Percentiles rank a stretch among this genome's conserved stretches.
Conservation (phyloP, 352 stramenopile genomes). For the Phytophthora multivora region DNA sequence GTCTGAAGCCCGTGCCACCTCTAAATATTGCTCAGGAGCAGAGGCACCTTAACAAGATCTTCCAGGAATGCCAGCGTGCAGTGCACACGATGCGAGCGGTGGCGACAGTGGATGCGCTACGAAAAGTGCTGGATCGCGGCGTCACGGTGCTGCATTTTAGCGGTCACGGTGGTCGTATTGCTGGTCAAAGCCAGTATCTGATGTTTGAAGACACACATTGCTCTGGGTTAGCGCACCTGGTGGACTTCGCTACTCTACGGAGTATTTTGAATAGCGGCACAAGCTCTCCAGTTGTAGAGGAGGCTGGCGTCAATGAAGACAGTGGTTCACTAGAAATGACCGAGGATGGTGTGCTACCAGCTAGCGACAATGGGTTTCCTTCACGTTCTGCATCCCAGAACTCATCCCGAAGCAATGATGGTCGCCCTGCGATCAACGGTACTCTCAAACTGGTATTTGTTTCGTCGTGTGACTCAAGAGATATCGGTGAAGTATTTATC, state of each 20-base stretch:
- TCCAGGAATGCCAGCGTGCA: slow-evolving; percentile 71
- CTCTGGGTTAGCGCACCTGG: slow-evolving; percentile 70
- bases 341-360: slow-evolving; percentile 12
- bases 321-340: slow-evolving; percentile 11
- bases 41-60: slow-evolving; percentile 72
- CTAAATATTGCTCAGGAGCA: slow-evolving; percentile 78
- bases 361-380: slow-evolving; percentile 8
- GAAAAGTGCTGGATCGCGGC: slow-evolving; percentile 77
- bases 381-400: slow-evolving; percentile 10
- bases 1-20: slow-evolving; percentile 63
- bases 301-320: slow-evolving; percentile 13
- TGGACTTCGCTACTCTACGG: slow-evolving; percentile 61
- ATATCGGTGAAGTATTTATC: slow-evolving; percentile 84
- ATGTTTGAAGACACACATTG: slow-evolving; percentile 81
- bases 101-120: slow-evolving; percentile 72
- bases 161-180: slow-evolving; percentile 68
- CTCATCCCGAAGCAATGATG: slow-evolving; percentile 32
- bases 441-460: slow-evolving; percentile 85
- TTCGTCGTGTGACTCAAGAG: slow-evolving; percentile 77
- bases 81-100: slow-evolving; percentile 79
- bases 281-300: slow-evolving; percentile 13
- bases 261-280: slow-evolving; percentile 56
- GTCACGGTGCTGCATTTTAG: slow-evolving; percentile 84
- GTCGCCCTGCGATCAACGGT: slow-evolving; percentile 29
- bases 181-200: slow-evolving; percentile 67